These are phyloP conservation scores for Phytopythium cucurbitacearum DNA, from an alignment of 352 stramenopile genomes.

Conservation along the genomic window DNA sequence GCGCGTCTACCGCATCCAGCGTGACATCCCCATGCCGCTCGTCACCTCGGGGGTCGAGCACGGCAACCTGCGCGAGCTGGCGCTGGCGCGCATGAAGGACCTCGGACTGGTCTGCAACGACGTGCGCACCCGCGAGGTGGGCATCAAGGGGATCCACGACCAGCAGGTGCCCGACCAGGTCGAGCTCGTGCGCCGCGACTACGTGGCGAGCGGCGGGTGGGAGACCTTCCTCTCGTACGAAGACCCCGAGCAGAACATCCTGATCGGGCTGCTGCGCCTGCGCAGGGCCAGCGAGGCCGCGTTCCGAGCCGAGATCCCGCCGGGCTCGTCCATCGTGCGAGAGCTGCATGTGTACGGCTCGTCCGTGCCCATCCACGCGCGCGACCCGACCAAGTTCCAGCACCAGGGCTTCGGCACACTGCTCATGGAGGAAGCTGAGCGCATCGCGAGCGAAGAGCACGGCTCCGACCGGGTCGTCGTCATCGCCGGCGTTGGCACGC, in stretches of 20 bases:
- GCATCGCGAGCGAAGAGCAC: slow-evolving; percentile 94
- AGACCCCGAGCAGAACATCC: slow-evolving; percentile 94
- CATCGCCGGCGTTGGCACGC: slow-evolving; percentile 94
- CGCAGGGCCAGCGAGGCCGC: slow-evolving; percentile 80
- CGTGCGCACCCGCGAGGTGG: slow-evolving; percentile 94
- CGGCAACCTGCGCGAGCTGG: slow-evolving; percentile 93
- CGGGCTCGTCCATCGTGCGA: slow-evolving; percentile 70
- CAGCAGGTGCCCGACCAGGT: slow-evolving; percentile 92
- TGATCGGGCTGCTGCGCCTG: slow-evolving; percentile 93
- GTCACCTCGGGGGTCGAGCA: slow-evolving; percentile 95
- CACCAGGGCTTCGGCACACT: slow-evolving; percentile 96
- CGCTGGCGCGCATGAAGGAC: slow-evolving; percentile 91
- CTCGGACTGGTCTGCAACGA: slow-evolving; percentile 92
- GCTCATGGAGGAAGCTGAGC: slow-evolving; percentile 97
- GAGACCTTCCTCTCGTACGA: slow-evolving; percentile 97
- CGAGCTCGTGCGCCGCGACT: slow-evolving; percentile 95
- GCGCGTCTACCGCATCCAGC: slow-evolving; percentile 94
- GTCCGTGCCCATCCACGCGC: slow-evolving; percentile 91
- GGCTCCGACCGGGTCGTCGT: slow-evolving; percentile 95
- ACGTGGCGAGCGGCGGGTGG: slow-evolving; percentile 95
- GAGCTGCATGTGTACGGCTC: slow-evolving; percentile 98
- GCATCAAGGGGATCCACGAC: slow-evolving; percentile 97
- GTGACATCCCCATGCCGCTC: slow-evolving; percentile 98
- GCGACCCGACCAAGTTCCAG: slow-evolving; percentile 96
- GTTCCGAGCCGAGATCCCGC: slow-evolving; percentile 81